phyloP scores from a whole-genome alignment of 75 land plant genomes.

The Selaginella tamariscina region DNA sequence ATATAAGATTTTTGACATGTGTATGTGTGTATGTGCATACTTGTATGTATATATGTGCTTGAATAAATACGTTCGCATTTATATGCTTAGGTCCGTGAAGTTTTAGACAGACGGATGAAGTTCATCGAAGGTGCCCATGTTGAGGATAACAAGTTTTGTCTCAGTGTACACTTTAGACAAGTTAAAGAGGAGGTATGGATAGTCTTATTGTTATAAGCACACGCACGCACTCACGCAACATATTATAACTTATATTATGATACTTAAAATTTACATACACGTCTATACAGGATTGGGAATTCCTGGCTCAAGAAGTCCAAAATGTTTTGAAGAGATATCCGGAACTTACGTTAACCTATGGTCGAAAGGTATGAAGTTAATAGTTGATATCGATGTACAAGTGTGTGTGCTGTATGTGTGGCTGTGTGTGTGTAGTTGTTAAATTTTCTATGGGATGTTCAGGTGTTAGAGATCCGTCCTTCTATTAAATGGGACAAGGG shows the following conservation, averaged over 20 bases:
- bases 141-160: slow-evolving; percentile 62
- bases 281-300: slow-evolving; percentile 41
- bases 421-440: not conserved
- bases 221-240: too few relatives aligned
- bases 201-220: not conserved
- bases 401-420: not conserved
- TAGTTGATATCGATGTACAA: too few relatives aligned
- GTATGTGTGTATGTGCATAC: too few relatives aligned
- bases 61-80: too few relatives aligned
- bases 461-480: slow-evolving; percentile 60
- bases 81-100: slow-evolving; percentile 34
- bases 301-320: slow-evolving; percentile 52
- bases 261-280: not conserved
- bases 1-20: not conserved
- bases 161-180: slow-evolving; percentile 58
- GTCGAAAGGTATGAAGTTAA: slow-evolving; percentile 95
- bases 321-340: slow-evolving; percentile 52
- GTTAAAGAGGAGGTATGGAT: slow-evolving; percentile 47
- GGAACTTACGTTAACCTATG: slow-evolving; percentile 56
- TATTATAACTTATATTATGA: too few relatives aligned
- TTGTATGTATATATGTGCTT: too few relatives aligned
- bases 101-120: slow-evolving; percentile 42
- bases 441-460: not conserved
- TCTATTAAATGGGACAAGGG: slow-evolving; percentile 57
- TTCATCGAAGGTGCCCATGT: slow-evolving; percentile 44